These are phyloP conservation scores for Phlyctochytrium planicorne DNA, from an alignment of 192 early-diverging fungal species.

Conservation along the genomic window DNA sequence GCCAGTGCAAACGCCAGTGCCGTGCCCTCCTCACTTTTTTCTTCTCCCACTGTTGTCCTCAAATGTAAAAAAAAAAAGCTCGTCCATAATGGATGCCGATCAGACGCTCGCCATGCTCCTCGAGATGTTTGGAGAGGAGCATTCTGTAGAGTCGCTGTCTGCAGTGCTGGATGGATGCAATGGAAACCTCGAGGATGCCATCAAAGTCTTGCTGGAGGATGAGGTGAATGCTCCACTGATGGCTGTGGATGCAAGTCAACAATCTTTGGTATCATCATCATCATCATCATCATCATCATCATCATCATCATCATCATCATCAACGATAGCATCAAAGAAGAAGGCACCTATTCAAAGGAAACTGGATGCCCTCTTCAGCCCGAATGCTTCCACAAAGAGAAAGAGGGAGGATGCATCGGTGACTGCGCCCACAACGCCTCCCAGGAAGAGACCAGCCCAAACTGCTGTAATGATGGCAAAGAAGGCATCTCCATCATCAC, in stretches of 20 bases:
- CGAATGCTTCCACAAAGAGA: no score
- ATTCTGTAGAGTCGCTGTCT: neutral
- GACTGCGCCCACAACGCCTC: no score
- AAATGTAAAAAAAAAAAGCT: no score
- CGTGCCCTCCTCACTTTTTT: no score
- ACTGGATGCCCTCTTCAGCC: no score
- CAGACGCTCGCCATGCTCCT: neutral
- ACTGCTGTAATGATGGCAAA: neutral
- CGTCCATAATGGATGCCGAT: no score
- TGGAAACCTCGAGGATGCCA: slow-evolving; percentile 13
- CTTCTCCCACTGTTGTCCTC: no score
- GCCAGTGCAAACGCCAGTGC: no score
- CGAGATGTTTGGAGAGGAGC: slow-evolving; percentile 4
- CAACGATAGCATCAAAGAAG: no score
- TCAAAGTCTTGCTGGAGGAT: slow-evolving; percentile 4
- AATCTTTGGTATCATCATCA: neutral
- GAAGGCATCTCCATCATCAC: neutral
- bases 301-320: neutral
- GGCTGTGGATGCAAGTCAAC: neutral
- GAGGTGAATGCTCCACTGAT: neutral
- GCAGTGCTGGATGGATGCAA: neutral
- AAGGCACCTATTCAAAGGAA: no score
- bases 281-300: slow-evolving; percentile 11
- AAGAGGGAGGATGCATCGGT: no score
- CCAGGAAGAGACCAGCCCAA: neutral